Evolutionary conservation across 148 eudicot genomes (phyloP).

Genomic region (Vaccinium vitisidaea): DNA sequence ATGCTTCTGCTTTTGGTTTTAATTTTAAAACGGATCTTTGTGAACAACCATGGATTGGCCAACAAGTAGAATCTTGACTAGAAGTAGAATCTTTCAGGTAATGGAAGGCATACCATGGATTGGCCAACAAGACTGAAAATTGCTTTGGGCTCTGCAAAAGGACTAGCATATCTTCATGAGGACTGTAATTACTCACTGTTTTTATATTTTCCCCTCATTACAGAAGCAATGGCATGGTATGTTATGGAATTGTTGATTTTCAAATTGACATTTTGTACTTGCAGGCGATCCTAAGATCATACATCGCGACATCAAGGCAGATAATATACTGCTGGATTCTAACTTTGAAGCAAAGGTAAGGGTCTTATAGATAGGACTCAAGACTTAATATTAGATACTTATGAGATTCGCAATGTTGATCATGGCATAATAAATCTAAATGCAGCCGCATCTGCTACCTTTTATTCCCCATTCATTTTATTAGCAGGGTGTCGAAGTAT

Average conservation of each 20-base stretch:
- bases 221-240: neutral
- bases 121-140: slow-evolving; percentile 65
- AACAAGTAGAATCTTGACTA: slow-evolving; percentile 12
- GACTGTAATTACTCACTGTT: slow-evolving; percentile 48
- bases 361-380: neutral
- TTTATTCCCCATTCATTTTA: neutral
- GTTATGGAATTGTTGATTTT: neutral
- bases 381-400: no score
- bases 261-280: slow-evolving; percentile 17
- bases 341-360: slow-evolving; percentile 91
- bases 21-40: neutral
- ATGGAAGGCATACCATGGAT: slow-evolving; percentile 56
- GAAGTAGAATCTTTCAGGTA: slow-evolving; percentile 36
- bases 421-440: neutral
- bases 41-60: neutral
- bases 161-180: slow-evolving; percentile 72
- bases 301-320: slow-evolving; percentile 90
- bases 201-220: neutral
- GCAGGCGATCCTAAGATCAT: slow-evolving; percentile 94
- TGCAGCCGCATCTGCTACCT: no score
- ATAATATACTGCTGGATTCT: slow-evolving; percentile 79
- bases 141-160: slow-evolving; percentile 77
- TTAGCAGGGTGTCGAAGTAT: neutral
- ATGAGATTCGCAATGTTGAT: neutral
- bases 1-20: neutral